Conservation (phyloP, 1,139 yeast genomes). For the Suhomyces maxii region DNA sequence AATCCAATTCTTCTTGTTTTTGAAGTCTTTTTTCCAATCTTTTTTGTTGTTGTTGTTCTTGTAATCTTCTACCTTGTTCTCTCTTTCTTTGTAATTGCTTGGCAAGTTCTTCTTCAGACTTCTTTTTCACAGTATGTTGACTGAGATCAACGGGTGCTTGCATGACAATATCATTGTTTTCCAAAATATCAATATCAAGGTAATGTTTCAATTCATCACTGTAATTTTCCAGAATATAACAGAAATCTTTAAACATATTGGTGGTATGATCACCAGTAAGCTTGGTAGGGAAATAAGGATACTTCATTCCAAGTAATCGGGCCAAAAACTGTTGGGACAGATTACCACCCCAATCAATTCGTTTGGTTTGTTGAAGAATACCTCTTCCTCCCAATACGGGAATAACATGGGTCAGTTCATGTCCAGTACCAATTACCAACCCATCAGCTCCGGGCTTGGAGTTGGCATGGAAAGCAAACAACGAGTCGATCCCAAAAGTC, state of each 20-base stretch:
- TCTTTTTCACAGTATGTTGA: constrained; percentile 57
- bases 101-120: constrained; percentile 80
- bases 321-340: constrained; percentile 66
- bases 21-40: constrained; percentile 77
- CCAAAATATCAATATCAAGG: constrained; percentile 64
- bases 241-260: constrained; percentile 68
- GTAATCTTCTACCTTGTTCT: constrained; percentile 86
- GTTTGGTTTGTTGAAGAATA: constrained; percentile 63
- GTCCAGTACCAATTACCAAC: constrained; percentile 76
- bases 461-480: constrained; percentile 66
- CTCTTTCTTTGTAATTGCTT: constrained; percentile 75
- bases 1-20: constrained; percentile 77
- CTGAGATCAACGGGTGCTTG: constrained; percentile 74
- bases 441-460: constrained; percentile 50
- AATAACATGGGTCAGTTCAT: constrained; percentile 78
- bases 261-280: constrained; percentile 65
- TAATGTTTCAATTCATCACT: constrained; percentile 57
- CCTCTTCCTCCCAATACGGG: constrained; percentile 77
- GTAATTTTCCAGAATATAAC: constrained; percentile 75
- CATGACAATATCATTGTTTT: constrained; percentile 65
- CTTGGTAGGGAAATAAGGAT: constrained; percentile 87
- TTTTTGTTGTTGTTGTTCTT: constrained; percentile 88
- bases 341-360: constrained; percentile 92
- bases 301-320: constrained; percentile 70
- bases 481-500: constrained; percentile 77